Conservation (phyloP, 2,329 filamentous ascomycete species). For the Venturia pyrina region DNA sequence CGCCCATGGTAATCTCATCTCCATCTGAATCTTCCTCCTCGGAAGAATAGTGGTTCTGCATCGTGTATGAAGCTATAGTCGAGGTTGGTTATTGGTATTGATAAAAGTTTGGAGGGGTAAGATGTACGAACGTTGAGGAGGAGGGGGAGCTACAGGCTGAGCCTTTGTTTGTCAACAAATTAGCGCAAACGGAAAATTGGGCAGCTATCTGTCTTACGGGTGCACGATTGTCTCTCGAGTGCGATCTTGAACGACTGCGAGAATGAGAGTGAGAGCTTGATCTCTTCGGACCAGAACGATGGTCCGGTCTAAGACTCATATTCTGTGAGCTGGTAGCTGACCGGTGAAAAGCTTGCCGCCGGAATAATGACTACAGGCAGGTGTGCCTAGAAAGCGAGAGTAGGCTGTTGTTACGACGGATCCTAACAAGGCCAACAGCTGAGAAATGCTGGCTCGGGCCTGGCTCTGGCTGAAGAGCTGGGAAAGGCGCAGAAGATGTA, state of each 20-base stretch:
- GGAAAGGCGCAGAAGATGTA: not conserved
- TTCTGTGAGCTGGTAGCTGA: not conserved
- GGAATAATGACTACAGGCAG: not conserved
- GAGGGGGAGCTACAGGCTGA: not conserved
- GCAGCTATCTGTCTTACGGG: not conserved
- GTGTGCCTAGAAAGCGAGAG: not conserved
- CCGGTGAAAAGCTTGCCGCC: not conserved
- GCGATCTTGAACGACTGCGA: not conserved
- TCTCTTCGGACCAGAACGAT: not conserved
- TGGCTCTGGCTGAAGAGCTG: not conserved
- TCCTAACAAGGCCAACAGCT: not conserved
- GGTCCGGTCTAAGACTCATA: not conserved
- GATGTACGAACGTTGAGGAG: not conserved
- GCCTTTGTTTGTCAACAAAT: not conserved
- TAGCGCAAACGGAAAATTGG: not conserved
- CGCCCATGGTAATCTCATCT: constrained; percentile 11
- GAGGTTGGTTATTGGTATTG: not conserved
- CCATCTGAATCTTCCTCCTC: not conserved
- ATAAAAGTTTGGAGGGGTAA: not conserved
- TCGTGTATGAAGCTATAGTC: not conserved
- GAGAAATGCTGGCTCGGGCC: not conserved
- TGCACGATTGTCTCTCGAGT: not conserved
- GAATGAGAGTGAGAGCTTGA: constrained; percentile 8
- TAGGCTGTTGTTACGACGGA: not conserved
- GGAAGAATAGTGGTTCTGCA: not conserved